Percentiles rank a stretch among this genome's conserved stretches.
Evolutionary conservation across 495 filamentous ascomycete genomes (phyloP).

Genomic region (Evernia prunastri): DNA sequence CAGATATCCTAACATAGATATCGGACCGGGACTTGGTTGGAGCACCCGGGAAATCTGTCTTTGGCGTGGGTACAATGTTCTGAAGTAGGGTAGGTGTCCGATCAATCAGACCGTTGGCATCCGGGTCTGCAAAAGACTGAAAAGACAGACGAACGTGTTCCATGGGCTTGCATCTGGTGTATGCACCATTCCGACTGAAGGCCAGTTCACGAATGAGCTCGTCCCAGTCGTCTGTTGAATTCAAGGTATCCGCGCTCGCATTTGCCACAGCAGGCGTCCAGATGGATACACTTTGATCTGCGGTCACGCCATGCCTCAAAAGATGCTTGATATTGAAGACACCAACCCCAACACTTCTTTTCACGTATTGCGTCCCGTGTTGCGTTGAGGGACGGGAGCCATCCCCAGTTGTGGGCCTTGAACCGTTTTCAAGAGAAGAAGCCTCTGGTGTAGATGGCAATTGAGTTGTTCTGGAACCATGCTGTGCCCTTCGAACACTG

Average conservation of each 20-base stretch:
- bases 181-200: constrained; percentile 63
- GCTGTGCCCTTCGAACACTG: constrained; percentile 31
- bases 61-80: constrained; percentile 66
- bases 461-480: constrained; percentile 25
- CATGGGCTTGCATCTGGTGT: constrained; percentile 60
- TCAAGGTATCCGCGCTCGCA: constrained; percentile 48
- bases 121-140: constrained; percentile 64
- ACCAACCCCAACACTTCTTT: constrained; percentile 72
- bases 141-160: constrained; percentile 71
- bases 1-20: constrained; percentile 82
- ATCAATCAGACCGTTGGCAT: constrained; percentile 72
- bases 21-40: constrained; percentile 83
- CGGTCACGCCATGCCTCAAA: constrained; percentile 61
- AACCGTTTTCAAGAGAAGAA: constrained; percentile 9
- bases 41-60: constrained; percentile 92
- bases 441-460: neutral
- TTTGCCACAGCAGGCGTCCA: constrained; percentile 62
- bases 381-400: constrained; percentile 20
- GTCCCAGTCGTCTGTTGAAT: constrained; percentile 60
- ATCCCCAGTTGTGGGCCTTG: constrained; percentile 23
- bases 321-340: constrained; percentile 72
- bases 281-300: constrained; percentile 70
- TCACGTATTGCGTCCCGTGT: constrained; percentile 34
- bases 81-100: constrained; percentile 85
- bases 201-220: constrained; percentile 67